phyloP scores from a whole-genome alignment of 2,329 filamentous ascomycete species.

The Westerdykella aurantiaca region DNA sequence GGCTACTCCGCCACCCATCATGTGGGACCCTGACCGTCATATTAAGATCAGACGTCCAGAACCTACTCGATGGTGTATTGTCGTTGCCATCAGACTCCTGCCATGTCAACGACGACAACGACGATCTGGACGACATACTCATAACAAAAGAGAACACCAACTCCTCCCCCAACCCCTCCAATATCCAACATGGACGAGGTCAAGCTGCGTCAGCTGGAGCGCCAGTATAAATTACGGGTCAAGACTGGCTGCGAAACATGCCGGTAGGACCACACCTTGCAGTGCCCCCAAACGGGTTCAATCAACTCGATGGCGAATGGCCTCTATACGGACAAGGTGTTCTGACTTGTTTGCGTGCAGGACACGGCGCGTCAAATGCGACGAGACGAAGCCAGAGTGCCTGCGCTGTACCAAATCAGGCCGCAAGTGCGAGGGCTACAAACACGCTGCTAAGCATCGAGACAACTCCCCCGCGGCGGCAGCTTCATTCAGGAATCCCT shows the following conservation, averaged over 20 bases:
- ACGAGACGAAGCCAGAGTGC: conserved; percentile 31
- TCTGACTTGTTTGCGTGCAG: conserved; percentile 6
- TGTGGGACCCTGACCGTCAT: too few relatives aligned
- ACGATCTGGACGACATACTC: too few relatives aligned
- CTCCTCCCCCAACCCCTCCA: neutral
- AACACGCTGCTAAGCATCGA: conserved; percentile 11
- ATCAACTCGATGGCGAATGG: too few relatives aligned
- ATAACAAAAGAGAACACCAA: too few relatives aligned
- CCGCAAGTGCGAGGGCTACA: conserved; percentile 36
- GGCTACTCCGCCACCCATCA: too few relatives aligned
- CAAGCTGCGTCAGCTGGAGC: conserved; percentile 21
- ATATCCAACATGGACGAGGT: conserved; percentile 16
- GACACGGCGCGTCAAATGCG: conserved; percentile 34
- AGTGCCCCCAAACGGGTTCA: neutral
- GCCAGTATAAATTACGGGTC: conserved; percentile 24
- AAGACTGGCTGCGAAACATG: conserved; percentile 29
- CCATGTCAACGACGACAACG: too few relatives aligned
- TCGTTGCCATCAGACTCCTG: too few relatives aligned
- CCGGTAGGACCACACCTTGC: conserved; percentile 15
- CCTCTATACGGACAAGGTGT: too few relatives aligned
- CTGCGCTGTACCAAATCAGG: conserved; percentile 33
- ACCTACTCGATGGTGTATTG: too few relatives aligned
- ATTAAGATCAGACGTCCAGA: too few relatives aligned
- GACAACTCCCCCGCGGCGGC: conserved; percentile 12
- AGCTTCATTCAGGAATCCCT: conserved; percentile 21